Evolutionary conservation across 371 early-diverging fungal genomes (phyloP).

Genomic region (Apophysomyces variabilis): DNA sequence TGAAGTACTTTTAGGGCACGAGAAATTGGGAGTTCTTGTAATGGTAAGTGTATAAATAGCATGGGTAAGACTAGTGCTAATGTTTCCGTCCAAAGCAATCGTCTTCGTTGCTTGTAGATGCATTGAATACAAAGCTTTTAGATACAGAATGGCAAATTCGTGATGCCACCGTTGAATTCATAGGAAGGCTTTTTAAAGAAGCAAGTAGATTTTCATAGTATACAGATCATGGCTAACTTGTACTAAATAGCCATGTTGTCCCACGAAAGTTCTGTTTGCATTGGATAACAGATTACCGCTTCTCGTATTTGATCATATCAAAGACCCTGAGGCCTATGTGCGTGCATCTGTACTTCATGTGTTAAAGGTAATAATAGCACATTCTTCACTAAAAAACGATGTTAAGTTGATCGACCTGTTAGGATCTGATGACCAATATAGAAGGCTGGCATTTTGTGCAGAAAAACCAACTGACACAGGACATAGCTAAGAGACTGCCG

Average conservation of each 20-base stretch:
- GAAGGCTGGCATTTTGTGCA: constrained; percentile 49
- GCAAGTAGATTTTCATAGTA: neutral
- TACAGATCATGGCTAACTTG: neutral
- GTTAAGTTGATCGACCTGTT: neutral
- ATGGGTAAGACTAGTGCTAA: constrained; percentile 7
- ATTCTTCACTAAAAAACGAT: neutral
- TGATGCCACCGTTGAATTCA: constrained; percentile 58
- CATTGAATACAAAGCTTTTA: constrained; percentile 45
- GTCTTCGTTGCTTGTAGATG: constrained; percentile 33
- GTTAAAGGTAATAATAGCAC: constrained; percentile 34
- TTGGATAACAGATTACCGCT: constrained; percentile 50
- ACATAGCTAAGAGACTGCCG: constrained; percentile 42
- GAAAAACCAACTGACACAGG: constrained; percentile 28
- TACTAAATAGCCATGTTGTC: constrained; percentile 10
- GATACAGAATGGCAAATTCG: constrained; percentile 67
- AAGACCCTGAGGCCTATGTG: constrained; percentile 61
- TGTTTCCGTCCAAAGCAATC: neutral
- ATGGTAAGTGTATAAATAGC: constrained; percentile 23
- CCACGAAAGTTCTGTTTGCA: constrained; percentile 49
- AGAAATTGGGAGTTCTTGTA: constrained; percentile 34
- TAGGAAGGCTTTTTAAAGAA: constrained; percentile 51
- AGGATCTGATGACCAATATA: constrained; percentile 38
- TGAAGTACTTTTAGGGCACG: constrained; percentile 44
- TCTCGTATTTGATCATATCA: constrained; percentile 47
- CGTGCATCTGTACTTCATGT: constrained; percentile 57